phyloP scores from a whole-genome alignment of 2,329 filamentous ascomycete species.

The Pseudocercospora pini-densiflorae region DNA sequence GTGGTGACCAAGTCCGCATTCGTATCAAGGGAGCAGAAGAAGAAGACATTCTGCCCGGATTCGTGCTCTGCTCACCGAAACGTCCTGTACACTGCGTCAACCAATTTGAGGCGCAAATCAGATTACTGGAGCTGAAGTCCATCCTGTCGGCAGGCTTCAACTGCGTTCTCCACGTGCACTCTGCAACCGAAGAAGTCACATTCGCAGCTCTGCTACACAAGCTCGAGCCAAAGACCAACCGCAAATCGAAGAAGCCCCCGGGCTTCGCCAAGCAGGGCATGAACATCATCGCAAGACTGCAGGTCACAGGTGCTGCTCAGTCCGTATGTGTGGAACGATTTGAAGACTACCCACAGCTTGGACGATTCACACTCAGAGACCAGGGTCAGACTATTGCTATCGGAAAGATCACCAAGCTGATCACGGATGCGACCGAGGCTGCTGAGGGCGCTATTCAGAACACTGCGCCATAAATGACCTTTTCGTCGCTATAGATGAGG shows the following conservation, averaged over 20 bases:
- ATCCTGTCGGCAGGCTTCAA: slow-evolving; percentile 96
- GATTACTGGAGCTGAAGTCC: slow-evolving; percentile 90
- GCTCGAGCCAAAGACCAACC: slow-evolving; percentile 88
- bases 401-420: slow-evolving; percentile 96
- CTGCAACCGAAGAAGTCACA: slow-evolving; percentile 96
- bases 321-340: slow-evolving; percentile 92
- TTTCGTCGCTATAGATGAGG: not conserved
- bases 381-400: slow-evolving; percentile 99
- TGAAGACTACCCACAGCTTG: slow-evolving; percentile 94
- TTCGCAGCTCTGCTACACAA: slow-evolving; percentile 88
- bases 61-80: slow-evolving; percentile 94
- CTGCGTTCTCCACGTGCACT: slow-evolving; percentile 96
- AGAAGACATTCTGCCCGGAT: slow-evolving; percentile 93
- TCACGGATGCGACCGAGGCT: slow-evolving; percentile 48
- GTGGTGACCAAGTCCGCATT: slow-evolving; percentile 92
- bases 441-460: slow-evolving; percentile 24
- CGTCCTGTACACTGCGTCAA: slow-evolving; percentile 88
- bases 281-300: slow-evolving; percentile 89
- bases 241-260: slow-evolving; percentile 91
- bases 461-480: not conserved
- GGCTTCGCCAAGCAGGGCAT: slow-evolving; percentile 83
- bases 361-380: slow-evolving; percentile 82
- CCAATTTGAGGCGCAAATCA: slow-evolving; percentile 94
- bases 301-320: slow-evolving; percentile 77
- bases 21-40: slow-evolving; percentile 95